Base-by-base conservation (phyloP, 1,284 basidiomycete species). In the Tilletia caries region DNA sequence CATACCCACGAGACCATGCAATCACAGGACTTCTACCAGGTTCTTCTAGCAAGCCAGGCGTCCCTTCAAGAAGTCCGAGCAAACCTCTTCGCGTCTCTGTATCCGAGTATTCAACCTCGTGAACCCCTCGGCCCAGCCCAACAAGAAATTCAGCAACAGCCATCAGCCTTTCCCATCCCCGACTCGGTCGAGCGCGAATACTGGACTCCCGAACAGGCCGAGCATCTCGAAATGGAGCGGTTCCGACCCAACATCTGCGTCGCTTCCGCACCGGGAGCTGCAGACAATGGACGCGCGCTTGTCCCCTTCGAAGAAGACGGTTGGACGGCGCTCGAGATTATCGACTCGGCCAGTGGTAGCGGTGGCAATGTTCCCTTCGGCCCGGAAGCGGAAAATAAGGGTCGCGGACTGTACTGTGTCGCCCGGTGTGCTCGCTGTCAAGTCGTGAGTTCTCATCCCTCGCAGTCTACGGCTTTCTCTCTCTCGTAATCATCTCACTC, bases 171-270 rank as follows among this genome's bases (percentile, higher is more conserved):
- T 70, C 73, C 74, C 52, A 71, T 77, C 0, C 75, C 76, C 3
- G 52, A 67, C 2, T 69, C 70, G 6, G 69, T 79, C 13, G 71
- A 76, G 34, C 67, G 71, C 48, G 75, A 78, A 43, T 76, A 76
- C 62, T 79, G 78, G 78, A 77, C 75, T 64, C 65, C 73, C 3
- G 76, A 78, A 65, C 71, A 74, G 58, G 72, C 77, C 18, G 71
- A 70, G 12, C 52, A 65, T 0, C 71, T 79, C 1, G 69, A 72
- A 37, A 79, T 79, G 62, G 72, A 71, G 2, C 73, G 79, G 1
- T 80, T 79, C 70, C 68, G 79, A 1, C 77, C 77, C 66, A 80
- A 80, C 71, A 77, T 80, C 65, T 68, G 79, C 64, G 44, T 80
- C 66, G 71, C 73, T n/a, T 65, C 73, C 18, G 66, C 73, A 0